These are phyloP conservation scores for Suillus americanus DNA, from an alignment of 768 basidiomycete genomes.

Conservation along the genomic window DNA sequence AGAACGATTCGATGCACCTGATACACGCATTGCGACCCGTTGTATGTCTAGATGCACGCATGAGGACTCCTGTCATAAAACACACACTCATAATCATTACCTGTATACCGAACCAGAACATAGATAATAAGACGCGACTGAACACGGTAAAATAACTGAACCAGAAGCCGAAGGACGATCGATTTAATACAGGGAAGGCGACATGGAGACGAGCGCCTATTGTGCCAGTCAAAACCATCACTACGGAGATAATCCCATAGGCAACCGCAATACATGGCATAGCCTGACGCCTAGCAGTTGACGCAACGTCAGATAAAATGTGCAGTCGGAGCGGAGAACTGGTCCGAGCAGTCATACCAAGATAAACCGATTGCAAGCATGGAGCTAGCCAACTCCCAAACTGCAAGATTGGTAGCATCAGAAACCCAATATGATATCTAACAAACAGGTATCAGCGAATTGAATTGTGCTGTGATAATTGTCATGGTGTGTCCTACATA, in stretches of 20 bases:
- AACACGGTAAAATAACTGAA: constrained; percentile 85
- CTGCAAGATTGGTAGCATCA: constrained; percentile 22
- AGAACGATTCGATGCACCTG: constrained; percentile 36
- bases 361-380: constrained; percentile 78
- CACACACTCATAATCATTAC: constrained; percentile 25
- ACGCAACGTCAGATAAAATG: not conserved
- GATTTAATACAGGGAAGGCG: constrained; percentile 71
- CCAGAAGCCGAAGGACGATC: constrained; percentile 89
- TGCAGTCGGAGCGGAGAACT: not conserved
- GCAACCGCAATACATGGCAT: constrained; percentile 69
- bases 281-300: constrained; percentile 58
- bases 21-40: constrained; percentile 71
- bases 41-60: constrained; percentile 40
- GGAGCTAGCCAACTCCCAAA: constrained; percentile 54
- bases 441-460: not conserved
- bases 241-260: constrained; percentile 68
- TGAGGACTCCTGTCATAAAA: not conserved
- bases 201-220: constrained; percentile 79
- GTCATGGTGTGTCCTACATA: constrained; percentile 56
- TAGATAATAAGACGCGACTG: constrained; percentile 70
- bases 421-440: constrained; percentile 29
- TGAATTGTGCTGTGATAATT: constrained; percentile 33
- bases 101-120: constrained; percentile 86
- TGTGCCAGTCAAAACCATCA: constrained; percentile 79
- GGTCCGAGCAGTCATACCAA: constrained; percentile 41